phyloP scores from a whole-genome alignment of 2,329 filamentous ascomycete genomes.

The Paramyrothecium sp. region DNA sequence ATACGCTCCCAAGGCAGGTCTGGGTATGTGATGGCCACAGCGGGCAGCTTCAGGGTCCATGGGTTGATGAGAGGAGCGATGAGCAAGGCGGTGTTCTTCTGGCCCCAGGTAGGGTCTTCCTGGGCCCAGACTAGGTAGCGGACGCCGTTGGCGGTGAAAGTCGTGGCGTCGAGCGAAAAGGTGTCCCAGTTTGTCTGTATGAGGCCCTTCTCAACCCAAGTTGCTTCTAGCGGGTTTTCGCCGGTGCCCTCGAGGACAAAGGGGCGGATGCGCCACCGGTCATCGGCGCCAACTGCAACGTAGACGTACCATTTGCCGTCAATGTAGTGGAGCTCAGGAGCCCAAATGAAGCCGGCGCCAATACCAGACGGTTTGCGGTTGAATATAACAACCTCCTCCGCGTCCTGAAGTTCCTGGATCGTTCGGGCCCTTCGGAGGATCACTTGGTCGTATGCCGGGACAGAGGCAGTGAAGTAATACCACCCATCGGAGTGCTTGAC shows the following conservation, averaged over 20 bases:
- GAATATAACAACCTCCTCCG: constrained; percentile 23
- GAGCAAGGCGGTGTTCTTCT: constrained; percentile 18
- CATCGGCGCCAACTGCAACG: constrained; percentile 30
- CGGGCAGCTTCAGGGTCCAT: constrained; percentile 16
- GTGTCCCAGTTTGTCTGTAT: constrained; percentile 26
- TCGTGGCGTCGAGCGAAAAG: constrained; percentile 25
- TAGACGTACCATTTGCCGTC: constrained; percentile 54
- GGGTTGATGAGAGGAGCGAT: constrained; percentile 23
- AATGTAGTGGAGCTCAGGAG: constrained; percentile 52
- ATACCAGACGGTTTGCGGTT: constrained; percentile 36
- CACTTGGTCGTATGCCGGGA: constrained; percentile 12
- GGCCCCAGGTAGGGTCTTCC: constrained; percentile 20
- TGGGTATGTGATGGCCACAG: constrained; percentile 13
- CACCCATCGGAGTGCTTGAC: constrained; percentile 21
- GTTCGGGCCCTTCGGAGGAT: constrained; percentile 10
- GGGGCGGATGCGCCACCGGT: constrained; percentile 16
- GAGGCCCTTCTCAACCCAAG: constrained; percentile 24
- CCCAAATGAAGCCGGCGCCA: constrained; percentile 48
- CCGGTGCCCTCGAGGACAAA: constrained; percentile 26
- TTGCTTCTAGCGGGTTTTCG: constrained; percentile 21
- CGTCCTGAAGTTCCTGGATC: constrained; percentile 9
- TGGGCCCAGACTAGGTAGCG: constrained; percentile 28
- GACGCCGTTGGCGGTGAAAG: constrained; percentile 22
- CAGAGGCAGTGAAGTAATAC: constrained; percentile 16
- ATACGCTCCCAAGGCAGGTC: constrained; percentile 15